Percentiles rank a stretch among this genome's conserved stretches.
These are phyloP conservation scores for Fusarium floridanum DNA, from an alignment of 2,329 filamentous ascomycete species.

Conservation along the genomic window DNA sequence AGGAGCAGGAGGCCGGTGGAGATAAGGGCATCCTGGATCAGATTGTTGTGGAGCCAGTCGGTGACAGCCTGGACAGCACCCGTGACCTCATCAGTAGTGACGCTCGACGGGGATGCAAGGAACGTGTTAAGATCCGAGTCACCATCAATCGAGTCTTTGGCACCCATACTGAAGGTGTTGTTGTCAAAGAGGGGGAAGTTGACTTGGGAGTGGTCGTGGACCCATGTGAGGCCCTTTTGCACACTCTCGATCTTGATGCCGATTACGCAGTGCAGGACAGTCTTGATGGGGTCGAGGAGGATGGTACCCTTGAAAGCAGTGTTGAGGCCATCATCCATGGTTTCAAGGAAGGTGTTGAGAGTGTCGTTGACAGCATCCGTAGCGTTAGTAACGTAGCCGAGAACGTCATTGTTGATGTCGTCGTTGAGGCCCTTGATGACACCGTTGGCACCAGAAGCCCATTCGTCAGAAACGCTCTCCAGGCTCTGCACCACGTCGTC, in stretches of 20 bases:
- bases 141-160: constrained; percentile 69
- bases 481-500: constrained; percentile 81
- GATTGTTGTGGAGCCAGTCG: constrained; percentile 72
- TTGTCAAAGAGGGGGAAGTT: constrained; percentile 82
- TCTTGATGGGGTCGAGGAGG: constrained; percentile 81
- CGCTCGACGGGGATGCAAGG: constrained; percentile 79
- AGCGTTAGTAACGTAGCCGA: constrained; percentile 88
- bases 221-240: constrained; percentile 93
- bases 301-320: constrained; percentile 85
- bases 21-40: constrained; percentile 85
- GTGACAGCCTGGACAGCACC: constrained; percentile 79
- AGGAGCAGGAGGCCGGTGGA: constrained; percentile 79
- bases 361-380: constrained; percentile 88
- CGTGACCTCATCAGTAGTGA: constrained; percentile 85
- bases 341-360: constrained; percentile 82
- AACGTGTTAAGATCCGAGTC: constrained; percentile 76
- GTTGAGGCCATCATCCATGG: constrained; percentile 81
- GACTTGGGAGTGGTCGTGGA: constrained; percentile 87
- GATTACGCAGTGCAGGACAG: constrained; percentile 88
- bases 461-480: constrained; percentile 78
- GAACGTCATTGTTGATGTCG: constrained; percentile 85
- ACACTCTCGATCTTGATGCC: constrained; percentile 87
- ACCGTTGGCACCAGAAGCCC: constrained; percentile 82
- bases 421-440: constrained; percentile 78
- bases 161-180: constrained; percentile 86